Base-by-base conservation (phyloP, 2,329 filamentous ascomycete species). In the Aspergillus amoenus region DNA sequence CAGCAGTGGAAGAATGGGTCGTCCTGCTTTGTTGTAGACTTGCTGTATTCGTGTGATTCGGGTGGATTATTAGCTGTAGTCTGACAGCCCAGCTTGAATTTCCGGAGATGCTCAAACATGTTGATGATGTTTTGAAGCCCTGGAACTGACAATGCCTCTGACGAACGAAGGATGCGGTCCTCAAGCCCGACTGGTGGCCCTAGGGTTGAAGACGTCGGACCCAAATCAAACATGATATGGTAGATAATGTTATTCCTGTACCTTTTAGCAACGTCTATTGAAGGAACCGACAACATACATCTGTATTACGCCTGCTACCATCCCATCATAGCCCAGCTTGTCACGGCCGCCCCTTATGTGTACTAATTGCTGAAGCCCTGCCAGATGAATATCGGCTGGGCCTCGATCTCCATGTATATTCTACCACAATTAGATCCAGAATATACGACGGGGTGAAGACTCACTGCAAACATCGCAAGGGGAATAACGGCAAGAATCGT, bases 241-340 rank as follows among this genome's bases (percentile, higher is more conserved):
- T 45, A 54, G 41, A 54, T 39, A 3, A 54, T 54, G 22, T n/a
- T 41, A 15, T 54, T 54, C 52, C 52, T 54, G 52, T 13, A 21
- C 1, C 4, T 1, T 9, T 46, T 30, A 47, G 41, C 5, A 18
- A 18, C 18, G 18, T 18, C 18, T 18, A 3, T 18, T 18, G 18
- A 18, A 18, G 2, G 18, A 18, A 18, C 18, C 18, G 18, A 18
- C 18, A 18, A 18, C 49, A 7, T 4, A 57, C 55, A 49, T 52
- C 15, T 57, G 34, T 2, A 57, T 34, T 3, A 57, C 13, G 2
- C 37, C 39, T n/a, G 24, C 34, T 0, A 41, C 27, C 5, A 57
- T 41, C 3, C 55, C 55, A 13, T 57, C 37, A 4, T 39, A 34
- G 17, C 55, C 55, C 4, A 57, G 49, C 6, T 48, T 44, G n/a